Evolutionary conservation across 1,139 yeast genomes (phyloP), one percentile per base, ranked within the genome.

Genomic region (Lodderomyces parapsilosis): DNA sequence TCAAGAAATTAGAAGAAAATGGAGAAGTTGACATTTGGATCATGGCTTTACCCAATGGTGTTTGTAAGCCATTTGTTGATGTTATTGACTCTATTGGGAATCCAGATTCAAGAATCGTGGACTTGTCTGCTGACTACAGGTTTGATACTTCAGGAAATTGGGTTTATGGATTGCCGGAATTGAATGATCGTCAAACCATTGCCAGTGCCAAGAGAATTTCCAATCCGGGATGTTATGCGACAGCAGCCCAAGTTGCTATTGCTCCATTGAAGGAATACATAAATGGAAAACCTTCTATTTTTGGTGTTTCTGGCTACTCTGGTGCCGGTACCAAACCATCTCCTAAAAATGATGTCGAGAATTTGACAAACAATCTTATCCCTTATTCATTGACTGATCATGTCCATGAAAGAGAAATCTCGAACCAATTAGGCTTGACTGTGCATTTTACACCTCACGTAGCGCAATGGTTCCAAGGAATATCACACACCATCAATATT

Each of bases 251-350:
- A 71, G 69, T 89, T 40, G 94, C 96, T 8, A 84, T 94, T 60
- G 83, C 94, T 35, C 99, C 99, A 27, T 72, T 94, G 56, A 63
- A 70, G 24, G 80, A 83, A 31, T 79, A 76, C 59, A 67, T 81
- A 36, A 65, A 68, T 17, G 93, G 94, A 23, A 73, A 77, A 30
- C 98, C 99, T 41, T 74, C 89, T 4, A 74, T 93, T 17, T 93
- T 93, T 63, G 99, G 99, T 60, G 94, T 93, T 32, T 88, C 96
- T 40, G 99, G 99, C 38, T 93, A 93, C 65, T 91, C 99, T 17
- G 99, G 99, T 47, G 99, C 99, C 14, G 99, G 99, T 51, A 91
- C 99, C 42, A 93, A 94, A 68, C 99, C 99, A 45, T 87, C 96
- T 6, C 96, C 96, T 47, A 90, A 90, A 72, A 94, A 93, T 62